A percentile compares a stretch with the other conserved stretches of the same genome.
These are phyloP conservation scores for Ogataea pini DNA, from an alignment of 805 yeast genomes.

Conservation along the genomic window DNA sequence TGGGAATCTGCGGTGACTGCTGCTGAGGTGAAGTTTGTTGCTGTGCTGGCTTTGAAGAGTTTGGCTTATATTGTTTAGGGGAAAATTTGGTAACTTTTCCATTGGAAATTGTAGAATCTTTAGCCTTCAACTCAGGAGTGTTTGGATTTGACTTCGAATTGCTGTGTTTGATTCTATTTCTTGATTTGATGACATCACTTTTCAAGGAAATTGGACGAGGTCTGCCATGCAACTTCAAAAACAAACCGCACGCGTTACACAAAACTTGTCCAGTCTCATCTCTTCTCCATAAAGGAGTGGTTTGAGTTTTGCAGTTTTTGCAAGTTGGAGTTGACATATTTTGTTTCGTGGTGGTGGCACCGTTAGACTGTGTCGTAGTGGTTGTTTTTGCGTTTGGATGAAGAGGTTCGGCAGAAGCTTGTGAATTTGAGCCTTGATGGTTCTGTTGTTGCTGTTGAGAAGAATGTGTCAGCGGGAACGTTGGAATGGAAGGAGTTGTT, in stretches of 20 bases:
- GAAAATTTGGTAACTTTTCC: constrained; percentile 35
- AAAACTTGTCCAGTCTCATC: constrained; percentile 89
- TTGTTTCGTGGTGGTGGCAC: constrained; percentile 64
- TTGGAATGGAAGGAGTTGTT: background rate
- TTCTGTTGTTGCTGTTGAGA: background rate
- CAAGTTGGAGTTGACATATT: constrained; percentile 71
- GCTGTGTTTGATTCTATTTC: constrained; percentile 75
- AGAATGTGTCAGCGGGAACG: constrained; percentile 5
- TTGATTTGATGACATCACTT: constrained; percentile 87
- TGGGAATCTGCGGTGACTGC: constrained; percentile 5
- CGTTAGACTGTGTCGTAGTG: constrained; percentile 54
- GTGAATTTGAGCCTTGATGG: constrained; percentile 2
- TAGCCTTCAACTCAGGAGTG: constrained; percentile 58
- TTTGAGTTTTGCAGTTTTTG: constrained; percentile 87
- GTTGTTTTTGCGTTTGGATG: constrained; percentile 68
- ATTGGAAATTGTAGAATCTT: constrained; percentile 35
- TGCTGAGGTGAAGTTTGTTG: constrained; percentile 14
- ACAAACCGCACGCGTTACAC: constrained; percentile 93
- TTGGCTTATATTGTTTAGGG: constrained; percentile 41
- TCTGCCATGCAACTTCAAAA: constrained; percentile 85
- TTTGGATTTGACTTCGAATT: constrained; percentile 46
- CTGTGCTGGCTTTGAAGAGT: constrained; percentile 20
- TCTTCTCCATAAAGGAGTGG: constrained; percentile 94
- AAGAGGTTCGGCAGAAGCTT: constrained; percentile 28
- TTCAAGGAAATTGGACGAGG: constrained; percentile 90